Conservation (phyloP, 257 asterid species). For the Perilla frutescens region DNA sequence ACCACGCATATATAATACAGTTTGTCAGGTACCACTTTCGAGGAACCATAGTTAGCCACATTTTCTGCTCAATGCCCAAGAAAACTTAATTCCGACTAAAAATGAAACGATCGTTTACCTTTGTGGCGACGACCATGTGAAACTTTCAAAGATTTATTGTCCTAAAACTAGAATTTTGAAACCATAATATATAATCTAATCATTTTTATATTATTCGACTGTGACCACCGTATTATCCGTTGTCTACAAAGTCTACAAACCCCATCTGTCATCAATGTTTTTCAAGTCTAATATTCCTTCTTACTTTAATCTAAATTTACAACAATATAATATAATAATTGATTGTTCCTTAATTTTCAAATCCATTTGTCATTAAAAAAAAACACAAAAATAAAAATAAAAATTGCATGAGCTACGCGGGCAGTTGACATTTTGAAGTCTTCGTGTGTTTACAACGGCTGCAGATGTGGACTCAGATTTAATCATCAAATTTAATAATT, state of each 20-base stretch:
- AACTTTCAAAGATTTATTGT: conserved; percentile 21
- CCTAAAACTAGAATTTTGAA: conserved; percentile 9
- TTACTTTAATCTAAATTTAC: conserved; percentile 12
- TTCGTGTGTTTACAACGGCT: conserved; percentile 34
- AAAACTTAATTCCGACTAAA: conserved; percentile 9
- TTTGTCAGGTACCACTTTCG: not conserved
- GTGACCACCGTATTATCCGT: conserved; percentile 46
- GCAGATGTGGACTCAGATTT: conserved; percentile 35
- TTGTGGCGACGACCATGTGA: conserved; percentile 31
- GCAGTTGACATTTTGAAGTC: conserved; percentile 54
- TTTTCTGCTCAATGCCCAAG: not conserved
- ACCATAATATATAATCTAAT: conserved; percentile 1
- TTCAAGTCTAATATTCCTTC: conserved; percentile 35
- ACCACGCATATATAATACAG: no score
- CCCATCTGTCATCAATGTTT: conserved; percentile 43
- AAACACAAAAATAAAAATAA: not conserved
- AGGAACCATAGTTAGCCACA: not conserved
- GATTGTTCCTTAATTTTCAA: conserved; percentile 41
- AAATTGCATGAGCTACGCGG: conserved; percentile 34
- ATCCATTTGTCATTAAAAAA: conserved; percentile 28
- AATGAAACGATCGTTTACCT: conserved; percentile 36
- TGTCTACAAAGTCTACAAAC: conserved; percentile 41
- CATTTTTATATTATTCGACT: conserved; percentile 16
- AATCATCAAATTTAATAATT: conserved; percentile 18
- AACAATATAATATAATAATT: not conserved